A percentile compares a stretch with the other conserved stretches of the same genome.
phyloP scores from a whole-genome alignment of 2,329 filamentous ascomycete species.

The Parascedosporium putredinis region DNA sequence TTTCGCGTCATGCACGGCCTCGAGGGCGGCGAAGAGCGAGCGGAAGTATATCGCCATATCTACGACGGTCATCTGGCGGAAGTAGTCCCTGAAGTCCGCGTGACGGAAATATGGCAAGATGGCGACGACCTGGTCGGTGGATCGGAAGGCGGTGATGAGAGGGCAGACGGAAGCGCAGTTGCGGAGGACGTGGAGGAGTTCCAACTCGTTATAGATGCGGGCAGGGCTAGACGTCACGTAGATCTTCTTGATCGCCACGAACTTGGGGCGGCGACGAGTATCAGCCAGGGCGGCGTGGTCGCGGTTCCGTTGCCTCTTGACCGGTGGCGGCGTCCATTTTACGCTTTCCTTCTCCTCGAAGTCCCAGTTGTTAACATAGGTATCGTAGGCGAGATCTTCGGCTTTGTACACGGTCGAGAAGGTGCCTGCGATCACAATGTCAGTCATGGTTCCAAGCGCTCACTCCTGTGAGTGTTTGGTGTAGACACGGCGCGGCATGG shows the following conservation, averaged over 20 bases:
- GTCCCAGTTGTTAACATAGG: slow-evolving; percentile 83
- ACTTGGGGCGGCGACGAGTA: slow-evolving; percentile 42
- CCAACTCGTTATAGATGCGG: slow-evolving; percentile 92
- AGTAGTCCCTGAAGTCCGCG: slow-evolving; percentile 90
- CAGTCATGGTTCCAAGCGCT: neutral
- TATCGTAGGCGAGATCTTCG: slow-evolving; percentile 78
- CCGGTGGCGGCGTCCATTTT: slow-evolving; percentile 61
- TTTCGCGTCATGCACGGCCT: slow-evolving; percentile 68
- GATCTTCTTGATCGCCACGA: slow-evolving; percentile 97
- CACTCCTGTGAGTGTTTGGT: too few species aligned
- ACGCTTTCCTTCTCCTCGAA: slow-evolving; percentile 51
- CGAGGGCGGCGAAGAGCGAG: slow-evolving; percentile 76
- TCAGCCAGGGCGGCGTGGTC: slow-evolving; percentile 18
- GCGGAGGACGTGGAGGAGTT: slow-evolving; percentile 79
- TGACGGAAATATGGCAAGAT: slow-evolving; percentile 94
- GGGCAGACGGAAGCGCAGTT: slow-evolving; percentile 81
- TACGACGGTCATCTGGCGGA: slow-evolving; percentile 73
- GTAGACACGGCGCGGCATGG: neutral
- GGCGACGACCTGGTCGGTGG: slow-evolving; percentile 89
- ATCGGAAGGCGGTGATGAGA: slow-evolving; percentile 91
- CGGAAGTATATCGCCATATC: slow-evolving; percentile 88
- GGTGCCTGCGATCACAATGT: slow-evolving; percentile 51
- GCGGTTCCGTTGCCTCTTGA: slow-evolving; percentile 38
- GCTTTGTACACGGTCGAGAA: slow-evolving; percentile 99
- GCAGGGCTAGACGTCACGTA: slow-evolving; percentile 94